Evolutionary conservation across 2,329 filamentous ascomycete genomes (phyloP).

Genomic region (Aspergillus fischeri): DNA sequence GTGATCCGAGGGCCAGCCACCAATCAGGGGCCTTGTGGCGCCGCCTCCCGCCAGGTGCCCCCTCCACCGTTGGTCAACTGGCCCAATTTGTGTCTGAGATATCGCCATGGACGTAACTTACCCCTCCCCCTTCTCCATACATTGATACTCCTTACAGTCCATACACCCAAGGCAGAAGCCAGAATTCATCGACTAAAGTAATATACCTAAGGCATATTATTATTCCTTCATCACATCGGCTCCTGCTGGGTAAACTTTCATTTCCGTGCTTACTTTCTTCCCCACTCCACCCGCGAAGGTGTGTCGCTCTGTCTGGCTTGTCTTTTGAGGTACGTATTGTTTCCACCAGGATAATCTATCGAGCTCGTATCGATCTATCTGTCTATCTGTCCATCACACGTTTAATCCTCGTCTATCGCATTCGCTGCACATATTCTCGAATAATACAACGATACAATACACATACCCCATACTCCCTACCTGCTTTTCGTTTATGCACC

Average conservation of each 20-base stretch:
- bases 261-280: not conserved
- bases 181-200: no score
- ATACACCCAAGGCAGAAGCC: not conserved
- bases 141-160: no score
- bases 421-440: not conserved
- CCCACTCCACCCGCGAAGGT: not conserved
- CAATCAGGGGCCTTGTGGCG: conserved; percentile 12
- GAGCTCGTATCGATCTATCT: no score
- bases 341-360: not conserved
- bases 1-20: conserved; percentile 3
- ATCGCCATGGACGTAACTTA: not conserved
- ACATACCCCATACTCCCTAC: no score
- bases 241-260: not conserved
- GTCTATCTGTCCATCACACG: no score
- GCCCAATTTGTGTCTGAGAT: no score
- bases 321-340: not conserved
- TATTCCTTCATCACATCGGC: no score
- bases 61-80: not conserved
- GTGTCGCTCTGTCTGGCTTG: not conserved
- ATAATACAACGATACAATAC: conserved; percentile 4
- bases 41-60: conserved; percentile 8
- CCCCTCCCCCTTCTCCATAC: not conserved
- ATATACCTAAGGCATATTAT: no score
- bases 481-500: conserved; percentile 4
- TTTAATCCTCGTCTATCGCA: not conserved